Evolutionary conservation across 2,329 filamentous ascomycete species (phyloP), one percentile per base, ranked within the genome.

Genomic region (Salinomyces thailandicus): DNA sequence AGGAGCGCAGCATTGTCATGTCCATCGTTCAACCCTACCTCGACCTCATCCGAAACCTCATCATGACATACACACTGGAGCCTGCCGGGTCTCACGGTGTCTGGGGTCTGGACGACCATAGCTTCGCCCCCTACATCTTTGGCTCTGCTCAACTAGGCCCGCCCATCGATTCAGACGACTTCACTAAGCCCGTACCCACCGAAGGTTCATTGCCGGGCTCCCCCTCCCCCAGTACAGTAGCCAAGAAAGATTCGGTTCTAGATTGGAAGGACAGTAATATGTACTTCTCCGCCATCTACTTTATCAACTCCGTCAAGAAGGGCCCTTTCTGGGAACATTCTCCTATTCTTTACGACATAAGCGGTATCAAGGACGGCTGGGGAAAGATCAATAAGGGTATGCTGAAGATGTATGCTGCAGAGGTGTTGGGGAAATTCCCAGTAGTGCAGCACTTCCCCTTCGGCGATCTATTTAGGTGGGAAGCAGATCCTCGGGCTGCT

Each of bases 321-420:
- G 91, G 91, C 0, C 89, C 91, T 0, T 98, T 98, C 57, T 96
- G 91, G 87, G 67, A 71, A 46, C 89, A 98, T 58, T 94, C 85
- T 47, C 89, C 89, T 0, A 89, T 94, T 47, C 66, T 98, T 9
- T 98, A 81, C 57, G 87, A 98, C 59, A 85, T 98, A 28, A 93
- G 85, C 0, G 91, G 91, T 8, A 82, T 98, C 45, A 77, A 76
- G 48, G 79, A 66, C 18, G 67, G 91, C n/a, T 98, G 91, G 91
- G 91, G 83, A 22, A 98, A 98, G 67, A 94, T 98, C 54, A 96
- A 98, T 62, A 71, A 70, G 50, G 91, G 91, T 35, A 96, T 98
- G 91, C 77, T 98, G 53, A 98, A 96, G 63, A 98, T 98, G 91
- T 98, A 89, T 65, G 86, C 93, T 48, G 91, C 85, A 13, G 91